A percentile compares a stretch with the other conserved stretches of the same genome.
Conservation (phyloP, 148 eudicot genomes). For the Vaccinium macrocarpon region DNA sequence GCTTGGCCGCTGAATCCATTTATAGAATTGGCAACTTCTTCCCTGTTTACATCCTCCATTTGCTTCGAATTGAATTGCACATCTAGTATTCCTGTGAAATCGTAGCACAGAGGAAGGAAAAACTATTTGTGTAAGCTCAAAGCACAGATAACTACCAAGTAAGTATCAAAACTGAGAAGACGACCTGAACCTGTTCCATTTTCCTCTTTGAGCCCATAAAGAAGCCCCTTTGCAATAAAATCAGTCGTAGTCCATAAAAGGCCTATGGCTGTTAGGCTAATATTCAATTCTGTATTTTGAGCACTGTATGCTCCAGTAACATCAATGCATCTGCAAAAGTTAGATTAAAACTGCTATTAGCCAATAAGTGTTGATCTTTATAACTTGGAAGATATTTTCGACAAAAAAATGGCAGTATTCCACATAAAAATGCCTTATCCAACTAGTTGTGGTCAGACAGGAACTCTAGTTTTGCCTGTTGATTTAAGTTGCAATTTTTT, state of each 20-base stretch:
- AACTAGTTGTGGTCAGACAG: neutral
- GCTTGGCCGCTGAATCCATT: slow-evolving; percentile 36
- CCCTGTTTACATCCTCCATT: slow-evolving; percentile 34
- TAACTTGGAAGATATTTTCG: neutral
- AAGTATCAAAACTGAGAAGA: neutral
- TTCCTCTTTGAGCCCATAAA: slow-evolving; percentile 34
- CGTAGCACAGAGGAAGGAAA: neutral
- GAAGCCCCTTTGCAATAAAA: slow-evolving; percentile 81
- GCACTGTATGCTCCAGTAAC: slow-evolving; percentile 94
- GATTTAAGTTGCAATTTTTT: neutral
- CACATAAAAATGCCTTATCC: slow-evolving; percentile 7
- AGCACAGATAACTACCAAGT: neutral
- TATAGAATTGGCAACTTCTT: slow-evolving; percentile 22
- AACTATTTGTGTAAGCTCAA: slow-evolving; percentile 10
- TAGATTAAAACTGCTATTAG: neutral
- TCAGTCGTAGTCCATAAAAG: slow-evolving; percentile 96
- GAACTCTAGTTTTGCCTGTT: neutral
- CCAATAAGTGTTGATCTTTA: neutral
- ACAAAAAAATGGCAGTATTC: neutral
- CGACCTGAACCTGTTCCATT: slow-evolving; percentile 40
- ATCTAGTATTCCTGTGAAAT: slow-evolving; percentile 27
- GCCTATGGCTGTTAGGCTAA: slow-evolving; percentile 93
- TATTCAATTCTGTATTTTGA: slow-evolving; percentile 92
- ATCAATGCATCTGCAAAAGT: slow-evolving; percentile 72
- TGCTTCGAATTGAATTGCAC: slow-evolving; percentile 24